Evolutionary conservation across 1,139 yeast genomes (phyloP), one percentile per base, ranked within the genome.

Genomic region (Taphrina communis): DNA sequence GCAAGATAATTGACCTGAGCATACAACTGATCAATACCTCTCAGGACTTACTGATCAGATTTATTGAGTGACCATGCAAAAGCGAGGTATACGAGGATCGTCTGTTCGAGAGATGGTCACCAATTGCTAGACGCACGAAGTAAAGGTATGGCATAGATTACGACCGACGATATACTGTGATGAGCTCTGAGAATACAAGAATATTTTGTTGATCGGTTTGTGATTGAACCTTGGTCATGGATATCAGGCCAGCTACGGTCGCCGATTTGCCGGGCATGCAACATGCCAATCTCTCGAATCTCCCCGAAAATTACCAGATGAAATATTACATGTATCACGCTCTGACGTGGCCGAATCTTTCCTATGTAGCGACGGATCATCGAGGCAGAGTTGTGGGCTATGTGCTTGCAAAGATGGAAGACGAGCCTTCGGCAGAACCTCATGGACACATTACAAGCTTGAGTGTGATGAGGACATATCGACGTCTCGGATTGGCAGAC

Each of bases 331-430:
- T 95, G 84, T 94, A 94, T 78, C 99, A 94, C 78, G 85, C 92
- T 21, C 81, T 93, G 70, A 88, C 97, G 55, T 94, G 99, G 99
- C 99, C 99, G 1, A 97, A 94, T 78, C 96, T 96, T 7, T 90
- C 97, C 65, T 94, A 88, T 80, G 99, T 94, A 46, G 99, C 99
- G 35, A 88, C 95, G 0, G 90, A 73, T 59, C 73, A 41, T 58
- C 71, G 51, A 68, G 74, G 70, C 77, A 88, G 90, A 73, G 84
- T 94, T 60, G 96, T 94, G 48, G 99, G 99, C 4, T 95, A 94
- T 77, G 98, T 91, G 4, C 82, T 94, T 73, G 97, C 97, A 1
- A 94, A 94, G 78, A 90, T 94, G 97, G 97, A 94, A 75, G 99
- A 95, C 77, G 97, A 91, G 75, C 91, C 92, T 52, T 85, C 82